Conservation (phyloP, 179 eudicot genomes). For the Patellifolia procumbens region DNA sequence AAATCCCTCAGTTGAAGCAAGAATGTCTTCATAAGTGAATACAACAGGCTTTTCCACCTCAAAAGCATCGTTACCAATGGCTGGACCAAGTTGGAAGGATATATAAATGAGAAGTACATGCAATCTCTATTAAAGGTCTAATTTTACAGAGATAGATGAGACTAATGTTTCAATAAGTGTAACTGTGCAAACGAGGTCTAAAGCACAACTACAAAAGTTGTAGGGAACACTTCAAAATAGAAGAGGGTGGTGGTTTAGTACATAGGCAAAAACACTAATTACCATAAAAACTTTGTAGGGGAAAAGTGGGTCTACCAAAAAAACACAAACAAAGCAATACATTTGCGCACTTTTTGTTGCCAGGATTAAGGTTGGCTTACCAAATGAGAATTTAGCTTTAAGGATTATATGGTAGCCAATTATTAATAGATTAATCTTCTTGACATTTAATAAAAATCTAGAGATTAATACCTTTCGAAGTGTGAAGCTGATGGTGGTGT, state of each 20-base stretch:
- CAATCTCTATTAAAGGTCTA: not conserved
- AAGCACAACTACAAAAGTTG: not conserved
- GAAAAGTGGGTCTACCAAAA: not conserved
- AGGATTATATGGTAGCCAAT: not conserved
- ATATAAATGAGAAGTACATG: not conserved
- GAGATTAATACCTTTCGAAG: constrained; percentile 67
- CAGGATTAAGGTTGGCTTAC: not conserved
- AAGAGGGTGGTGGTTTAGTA: not conserved
- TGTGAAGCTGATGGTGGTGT: constrained; percentile 54
- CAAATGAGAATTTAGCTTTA: not conserved
- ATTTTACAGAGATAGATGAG: not conserved
- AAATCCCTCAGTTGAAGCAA: constrained; percentile 72
- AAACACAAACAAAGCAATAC: not conserved
- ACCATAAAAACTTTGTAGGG: not conserved
- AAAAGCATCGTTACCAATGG: constrained; percentile 67
- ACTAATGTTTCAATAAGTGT: not conserved
- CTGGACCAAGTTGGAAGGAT: constrained; percentile 39
- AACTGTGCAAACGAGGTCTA: not conserved
- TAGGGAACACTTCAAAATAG: not conserved
- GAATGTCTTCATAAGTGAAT: constrained; percentile 69
- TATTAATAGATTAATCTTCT: too few relatives aligned
- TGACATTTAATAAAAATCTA: not conserved
- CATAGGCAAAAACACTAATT: not conserved
- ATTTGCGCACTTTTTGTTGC: not conserved
- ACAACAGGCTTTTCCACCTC: constrained; percentile 92